A percentile compares a stretch with the other conserved stretches of the same genome.
These are phyloP conservation scores for Primulina huaijiensis DNA, from an alignment of 257 asterid genomes.

Conservation along the genomic window DNA sequence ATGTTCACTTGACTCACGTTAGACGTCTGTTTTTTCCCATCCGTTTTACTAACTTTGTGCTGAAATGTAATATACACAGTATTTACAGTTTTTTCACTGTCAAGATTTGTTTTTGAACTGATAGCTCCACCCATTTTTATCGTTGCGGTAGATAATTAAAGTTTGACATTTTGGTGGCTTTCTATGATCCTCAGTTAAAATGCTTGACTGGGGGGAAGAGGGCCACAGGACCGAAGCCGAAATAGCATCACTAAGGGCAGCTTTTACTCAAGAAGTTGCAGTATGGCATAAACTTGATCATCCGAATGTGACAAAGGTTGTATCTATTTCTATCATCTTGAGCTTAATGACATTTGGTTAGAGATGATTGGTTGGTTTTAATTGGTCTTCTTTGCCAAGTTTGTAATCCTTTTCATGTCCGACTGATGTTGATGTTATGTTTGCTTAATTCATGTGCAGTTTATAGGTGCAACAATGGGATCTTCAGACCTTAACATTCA, in stretches of 20 bases:
- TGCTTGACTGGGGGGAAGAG: slow-evolving; percentile 93
- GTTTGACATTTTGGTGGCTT: slow-evolving; percentile 26
- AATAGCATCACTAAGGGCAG: slow-evolving; percentile 66
- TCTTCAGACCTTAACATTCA: slow-evolving; percentile 68
- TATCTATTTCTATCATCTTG: background rate
- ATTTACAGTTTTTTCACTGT: background rate
- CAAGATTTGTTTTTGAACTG: background rate
- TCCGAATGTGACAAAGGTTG: slow-evolving; percentile 86
- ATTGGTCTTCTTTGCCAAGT: background rate
- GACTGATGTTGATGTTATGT: slow-evolving; percentile 1
- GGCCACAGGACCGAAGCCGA: slow-evolving; percentile 82
- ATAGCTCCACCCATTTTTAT: slow-evolving; percentile 7
- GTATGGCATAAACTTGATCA: slow-evolving; percentile 93
- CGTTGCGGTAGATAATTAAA: background rate
- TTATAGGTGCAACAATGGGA: slow-evolving; percentile 92
- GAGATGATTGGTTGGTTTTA: background rate
- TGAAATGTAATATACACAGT: background rate
- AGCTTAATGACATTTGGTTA: background rate
- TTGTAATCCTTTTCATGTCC: background rate
- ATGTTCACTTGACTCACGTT: background rate
- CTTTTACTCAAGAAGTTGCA: slow-evolving; percentile 87
- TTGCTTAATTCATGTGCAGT: slow-evolving; percentile 40
- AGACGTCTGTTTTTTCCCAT: slow-evolving; percentile 4
- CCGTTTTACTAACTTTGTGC: background rate
- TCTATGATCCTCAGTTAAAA: slow-evolving; percentile 51